Percentiles rank a stretch among this genome's conserved stretches.
Evolutionary conservation across 1,284 basidiomycete species (phyloP).

Genomic region (Moesziomyces aphidis): DNA sequence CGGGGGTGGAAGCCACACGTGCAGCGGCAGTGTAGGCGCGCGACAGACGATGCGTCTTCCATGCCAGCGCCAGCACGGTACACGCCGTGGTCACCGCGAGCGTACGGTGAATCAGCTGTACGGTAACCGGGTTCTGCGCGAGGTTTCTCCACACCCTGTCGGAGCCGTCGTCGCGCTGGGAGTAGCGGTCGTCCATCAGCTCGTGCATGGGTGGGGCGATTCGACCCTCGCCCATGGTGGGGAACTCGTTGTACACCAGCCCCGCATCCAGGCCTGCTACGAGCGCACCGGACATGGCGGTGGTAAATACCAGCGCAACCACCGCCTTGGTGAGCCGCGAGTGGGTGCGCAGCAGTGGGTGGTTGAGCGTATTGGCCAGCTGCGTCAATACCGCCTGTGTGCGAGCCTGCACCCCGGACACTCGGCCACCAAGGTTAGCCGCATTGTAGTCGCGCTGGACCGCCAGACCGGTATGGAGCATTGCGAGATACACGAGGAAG

Average conservation of each 20-base stretch:
- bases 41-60: slow-evolving; percentile 73
- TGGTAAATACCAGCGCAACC: slow-evolving; percentile 69
- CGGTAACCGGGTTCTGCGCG: slow-evolving; percentile 96
- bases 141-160: slow-evolving; percentile 83
- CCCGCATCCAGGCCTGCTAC: slow-evolving; percentile 98
- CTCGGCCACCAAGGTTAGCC: slow-evolving; percentile 69
- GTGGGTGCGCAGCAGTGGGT: slow-evolving; percentile 46
- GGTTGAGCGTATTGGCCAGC: slow-evolving; percentile 49
- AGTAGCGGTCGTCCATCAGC: slow-evolving; percentile 74
- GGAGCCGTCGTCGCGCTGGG: slow-evolving; percentile 75
- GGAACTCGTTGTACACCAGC: slow-evolving; percentile 96
- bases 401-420: slow-evolving; percentile 33
- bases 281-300: slow-evolving; percentile 93
- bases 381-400: slow-evolving; percentile 2
- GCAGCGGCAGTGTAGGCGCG: slow-evolving; percentile 9
- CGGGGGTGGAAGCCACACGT: slow-evolving; percentile 39
- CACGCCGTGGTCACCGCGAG: slow-evolving; percentile 73
- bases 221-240: slow-evolving; percentile 87
- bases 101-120: slow-evolving; percentile 94
- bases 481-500: slow-evolving; percentile 88
- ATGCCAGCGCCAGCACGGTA: slow-evolving; percentile 30
- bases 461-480: slow-evolving; percentile 85
- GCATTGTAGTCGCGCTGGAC: slow-evolving; percentile 82
- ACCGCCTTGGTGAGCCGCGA: slow-evolving; percentile 46
- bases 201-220: slow-evolving; percentile 85